These are phyloP conservation scores for Tephrocybe sp. DNA, from an alignment of 768 basidiomycete species.

Conservation along the genomic window DNA sequence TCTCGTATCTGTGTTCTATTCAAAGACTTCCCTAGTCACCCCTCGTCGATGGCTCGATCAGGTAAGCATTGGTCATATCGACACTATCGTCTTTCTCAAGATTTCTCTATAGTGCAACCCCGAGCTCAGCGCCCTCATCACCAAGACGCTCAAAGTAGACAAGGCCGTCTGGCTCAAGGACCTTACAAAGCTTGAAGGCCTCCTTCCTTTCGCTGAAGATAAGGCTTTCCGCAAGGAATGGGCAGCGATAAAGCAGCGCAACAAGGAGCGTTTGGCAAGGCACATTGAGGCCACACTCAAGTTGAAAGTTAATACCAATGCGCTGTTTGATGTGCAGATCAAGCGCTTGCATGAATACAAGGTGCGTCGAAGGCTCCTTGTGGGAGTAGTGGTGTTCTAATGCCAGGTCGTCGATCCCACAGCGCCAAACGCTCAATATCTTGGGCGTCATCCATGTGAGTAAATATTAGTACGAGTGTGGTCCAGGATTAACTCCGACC, in stretches of 20 bases:
- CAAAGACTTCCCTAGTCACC: constrained; percentile 51
- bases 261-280: constrained; percentile 86
- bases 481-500: constrained; percentile 78
- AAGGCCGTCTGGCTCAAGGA: constrained; percentile 86
- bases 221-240: constrained; percentile 74
- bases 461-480: no score
- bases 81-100: background rate
- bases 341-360: constrained; percentile 95
- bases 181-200: constrained; percentile 70
- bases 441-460: constrained; percentile 82
- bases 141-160: constrained; percentile 71
- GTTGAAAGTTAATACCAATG: constrained; percentile 65
- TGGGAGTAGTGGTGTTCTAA: no score
- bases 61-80: constrained; percentile 27
- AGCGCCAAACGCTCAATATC: constrained; percentile 93
- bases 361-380: constrained; percentile 31
- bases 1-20: background rate
- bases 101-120: constrained; percentile 73
- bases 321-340: constrained; percentile 91
- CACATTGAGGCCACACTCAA: constrained; percentile 73
- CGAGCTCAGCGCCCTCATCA: constrained; percentile 78
- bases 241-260: constrained; percentile 82
- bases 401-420: background rate
- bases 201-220: constrained; percentile 72
- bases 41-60: constrained; percentile 92